phyloP scores from a whole-genome alignment of 768 basidiomycete genomes.

The Leccinum variicolor region DNA sequence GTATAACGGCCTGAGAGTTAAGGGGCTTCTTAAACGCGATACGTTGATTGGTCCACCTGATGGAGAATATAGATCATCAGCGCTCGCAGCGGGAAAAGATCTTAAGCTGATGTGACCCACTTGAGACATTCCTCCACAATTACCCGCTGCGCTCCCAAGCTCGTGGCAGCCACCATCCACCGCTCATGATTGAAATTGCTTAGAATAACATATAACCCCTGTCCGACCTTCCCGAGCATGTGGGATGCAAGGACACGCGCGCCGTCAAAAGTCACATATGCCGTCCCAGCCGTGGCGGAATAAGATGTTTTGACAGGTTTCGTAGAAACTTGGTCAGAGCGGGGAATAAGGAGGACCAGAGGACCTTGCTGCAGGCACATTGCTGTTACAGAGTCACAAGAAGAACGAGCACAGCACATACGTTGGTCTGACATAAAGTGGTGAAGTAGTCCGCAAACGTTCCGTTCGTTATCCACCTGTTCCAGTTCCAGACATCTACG shows the following conservation, averaged over 20 bases:
- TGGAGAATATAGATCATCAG: conserved; percentile 11
- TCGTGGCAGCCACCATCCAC: conserved; percentile 79
- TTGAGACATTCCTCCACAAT: conserved; percentile 91
- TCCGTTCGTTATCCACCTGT: conserved; percentile 89
- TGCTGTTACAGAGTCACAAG: conserved; percentile 1
- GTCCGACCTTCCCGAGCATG: conserved; percentile 83
- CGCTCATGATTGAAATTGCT: conserved; percentile 90
- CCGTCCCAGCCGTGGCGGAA: conserved; percentile 88
- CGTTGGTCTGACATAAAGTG: conserved; percentile 71
- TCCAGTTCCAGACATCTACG: not conserved
- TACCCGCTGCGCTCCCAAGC: conserved; percentile 70
- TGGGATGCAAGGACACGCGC: conserved; percentile 82
- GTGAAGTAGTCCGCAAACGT: conserved; percentile 84
- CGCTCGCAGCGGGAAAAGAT: not conserved
- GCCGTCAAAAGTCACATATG: conserved; percentile 78
- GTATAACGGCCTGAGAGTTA: conserved; percentile 79
- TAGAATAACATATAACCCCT: conserved; percentile 79
- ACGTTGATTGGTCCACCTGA: conserved; percentile 85
- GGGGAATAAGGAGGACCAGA: conserved; percentile 71
- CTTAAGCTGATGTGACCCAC: conserved; percentile 33
- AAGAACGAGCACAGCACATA: conserved; percentile 21
- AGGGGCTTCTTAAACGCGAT: conserved; percentile 89
- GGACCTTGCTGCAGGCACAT: conserved; percentile 52
- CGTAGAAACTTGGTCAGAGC: conserved; percentile 72
- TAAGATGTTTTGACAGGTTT: conserved; percentile 92